These are phyloP conservation scores for Neofusicoccum sp. DNA, from an alignment of 2,329 filamentous ascomycete species.

Conservation along the genomic window DNA sequence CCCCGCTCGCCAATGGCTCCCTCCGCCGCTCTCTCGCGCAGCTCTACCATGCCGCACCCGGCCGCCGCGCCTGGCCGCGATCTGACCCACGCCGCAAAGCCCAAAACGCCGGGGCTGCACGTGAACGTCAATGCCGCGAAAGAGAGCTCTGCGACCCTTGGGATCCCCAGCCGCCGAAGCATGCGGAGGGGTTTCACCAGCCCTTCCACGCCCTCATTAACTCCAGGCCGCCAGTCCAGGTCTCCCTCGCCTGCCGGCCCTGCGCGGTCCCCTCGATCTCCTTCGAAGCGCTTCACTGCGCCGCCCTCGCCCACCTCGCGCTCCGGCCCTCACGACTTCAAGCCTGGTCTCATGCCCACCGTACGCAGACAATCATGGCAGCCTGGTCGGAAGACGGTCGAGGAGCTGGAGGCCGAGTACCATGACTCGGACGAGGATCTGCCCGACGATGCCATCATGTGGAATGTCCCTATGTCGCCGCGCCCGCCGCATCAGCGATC, in stretches of 20 bases:
- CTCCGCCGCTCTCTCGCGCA: conserved; percentile 3
- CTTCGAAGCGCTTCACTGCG: conserved; percentile 20
- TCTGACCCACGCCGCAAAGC: conserved; percentile 36
- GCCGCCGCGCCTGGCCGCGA: conserved; percentile 29
- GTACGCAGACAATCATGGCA: conserved; percentile 62
- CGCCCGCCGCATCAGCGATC: conserved; percentile 36
- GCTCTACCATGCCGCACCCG: not conserved
- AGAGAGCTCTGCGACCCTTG: conserved; percentile 28
- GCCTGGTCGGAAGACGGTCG: conserved; percentile 64
- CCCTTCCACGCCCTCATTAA: conserved; percentile 34
- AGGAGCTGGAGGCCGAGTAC: conserved; percentile 74
- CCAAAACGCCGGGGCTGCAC: conserved; percentile 41
- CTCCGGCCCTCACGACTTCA: conserved; percentile 31
- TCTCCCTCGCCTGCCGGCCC: conserved; percentile 35
- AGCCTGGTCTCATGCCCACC: conserved; percentile 29
- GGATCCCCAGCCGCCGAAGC: conserved; percentile 36
- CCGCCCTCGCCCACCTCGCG: conserved; percentile 25
- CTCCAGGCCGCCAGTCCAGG: conserved; percentile 33
- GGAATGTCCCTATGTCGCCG: conserved; percentile 80
- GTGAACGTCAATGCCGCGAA: conserved; percentile 32
- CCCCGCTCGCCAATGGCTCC: conserved; percentile 14
- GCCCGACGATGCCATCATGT: conserved; percentile 73
- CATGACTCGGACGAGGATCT: conserved; percentile 74
- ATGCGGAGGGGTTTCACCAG: conserved; percentile 43
- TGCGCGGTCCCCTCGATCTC: conserved; percentile 29